Conservation (phyloP, 1,284 basidiomycete species). For the Trametes polyzona region DNA sequence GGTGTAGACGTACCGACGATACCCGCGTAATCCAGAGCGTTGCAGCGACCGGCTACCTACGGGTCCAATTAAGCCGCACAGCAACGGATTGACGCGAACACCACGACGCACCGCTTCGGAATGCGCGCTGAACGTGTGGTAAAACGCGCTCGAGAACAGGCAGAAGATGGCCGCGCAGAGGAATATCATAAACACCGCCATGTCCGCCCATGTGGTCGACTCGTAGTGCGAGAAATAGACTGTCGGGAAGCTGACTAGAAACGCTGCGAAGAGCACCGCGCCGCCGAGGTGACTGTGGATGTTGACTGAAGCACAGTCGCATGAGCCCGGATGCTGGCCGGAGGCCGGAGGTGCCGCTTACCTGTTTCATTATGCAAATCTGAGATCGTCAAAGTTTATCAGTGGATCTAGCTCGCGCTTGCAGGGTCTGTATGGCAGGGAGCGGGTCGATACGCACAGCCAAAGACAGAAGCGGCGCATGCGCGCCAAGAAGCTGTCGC, state of each 20-base stretch:
- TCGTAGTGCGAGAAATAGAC: constrained; percentile 54
- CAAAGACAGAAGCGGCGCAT: constrained; percentile 70
- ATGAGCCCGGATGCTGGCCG: not conserved
- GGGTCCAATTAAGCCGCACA: constrained; percentile 10
- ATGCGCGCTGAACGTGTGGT: constrained; percentile 80
- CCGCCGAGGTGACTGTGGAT: constrained; percentile 88
- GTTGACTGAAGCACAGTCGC: constrained; percentile 67
- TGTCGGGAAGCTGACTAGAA: constrained; percentile 57
- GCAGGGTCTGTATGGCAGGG: not conserved
- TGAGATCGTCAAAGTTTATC: constrained; percentile 34
- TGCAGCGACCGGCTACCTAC: constrained; percentile 37
- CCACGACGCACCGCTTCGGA: constrained; percentile 56
- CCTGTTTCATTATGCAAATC: constrained; percentile 87
- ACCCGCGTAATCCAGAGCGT: constrained; percentile 75
- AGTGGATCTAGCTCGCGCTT: not conserved
- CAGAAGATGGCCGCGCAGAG: constrained; percentile 77
- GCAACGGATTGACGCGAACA: not conserved
- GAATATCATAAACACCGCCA: constrained; percentile 68
- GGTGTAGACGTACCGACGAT: constrained; percentile 50
- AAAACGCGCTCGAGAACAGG: constrained; percentile 75
- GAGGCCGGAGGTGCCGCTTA: constrained; percentile 35
- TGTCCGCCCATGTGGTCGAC: constrained; percentile 65
- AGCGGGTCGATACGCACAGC: constrained; percentile 56
- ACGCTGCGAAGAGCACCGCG: constrained; percentile 67
- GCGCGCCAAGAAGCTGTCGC: constrained; percentile 65